Evolutionary conservation across 78 protist species (phyloP).

Genomic region (Dictyostelium discoideum): dicty_2.7 NC_007091.3:544501-545000

Average conservation of each 20-base stretch:
- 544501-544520: slow-evolving; percentile 73
- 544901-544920: neutral
- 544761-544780: neutral
- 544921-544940: neutral
- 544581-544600: neutral
- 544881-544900: neutral
- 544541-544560: neutral
- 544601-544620: neutral
- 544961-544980: neutral
- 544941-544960: neutral
- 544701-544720: neutral
- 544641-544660: slow-evolving; percentile 44
- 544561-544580: neutral
- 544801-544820: neutral
- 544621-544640: slow-evolving; percentile 77
- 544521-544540: neutral
- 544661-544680: slow-evolving; percentile 19
- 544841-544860: neutral
- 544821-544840: neutral
- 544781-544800: neutral
- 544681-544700: slow-evolving; percentile 49
- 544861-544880: neutral
- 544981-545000: no score
- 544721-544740: neutral
- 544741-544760: neutral